A percentile compares a stretch with the other conserved stretches of the same genome.
These are phyloP conservation scores for Letharia columbiana DNA, from an alignment of 495 filamentous ascomycete genomes.

Conservation along the genomic window DNA sequence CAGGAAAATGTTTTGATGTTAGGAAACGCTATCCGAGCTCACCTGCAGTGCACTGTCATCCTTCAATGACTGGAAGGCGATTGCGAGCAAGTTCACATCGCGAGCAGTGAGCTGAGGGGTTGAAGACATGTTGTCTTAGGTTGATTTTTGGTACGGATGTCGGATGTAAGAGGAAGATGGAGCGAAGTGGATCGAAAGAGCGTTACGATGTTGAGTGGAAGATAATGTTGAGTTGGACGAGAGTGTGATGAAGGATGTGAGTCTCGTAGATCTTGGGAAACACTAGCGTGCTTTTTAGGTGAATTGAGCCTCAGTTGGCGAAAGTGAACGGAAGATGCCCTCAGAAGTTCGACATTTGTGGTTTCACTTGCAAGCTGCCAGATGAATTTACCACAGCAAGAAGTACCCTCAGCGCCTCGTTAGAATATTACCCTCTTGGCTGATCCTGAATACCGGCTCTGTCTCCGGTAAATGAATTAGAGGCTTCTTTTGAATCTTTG, in stretches of 20 bases:
- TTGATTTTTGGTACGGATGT: too few relatives aligned
- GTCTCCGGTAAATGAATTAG: background rate
- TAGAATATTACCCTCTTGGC: too few relatives aligned
- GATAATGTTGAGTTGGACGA: background rate
- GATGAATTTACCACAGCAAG: background rate
- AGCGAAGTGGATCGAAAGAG: background rate
- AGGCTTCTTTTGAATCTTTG: background rate
- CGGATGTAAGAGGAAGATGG: background rate
- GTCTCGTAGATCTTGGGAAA: background rate
- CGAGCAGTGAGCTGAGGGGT: background rate
- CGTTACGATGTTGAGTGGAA: background rate
- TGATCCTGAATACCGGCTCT: background rate
- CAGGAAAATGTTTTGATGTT: background rate
- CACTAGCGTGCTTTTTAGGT: background rate
- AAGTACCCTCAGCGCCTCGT: too few relatives aligned
- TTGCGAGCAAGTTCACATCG: background rate
- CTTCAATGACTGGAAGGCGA: slow-evolving; percentile 7
- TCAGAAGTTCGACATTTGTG: background rate
- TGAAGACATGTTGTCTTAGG: background rate
- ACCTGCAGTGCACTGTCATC: background rate
- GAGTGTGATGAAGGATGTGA: background rate
- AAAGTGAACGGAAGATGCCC: background rate
- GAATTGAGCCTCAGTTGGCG: background rate
- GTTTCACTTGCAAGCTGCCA: background rate
- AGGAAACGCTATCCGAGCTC: background rate